These are phyloP conservation scores for Cladosporium sp. DNA, from an alignment of 2,329 filamentous ascomycete species.

Conservation along the genomic window DNA sequence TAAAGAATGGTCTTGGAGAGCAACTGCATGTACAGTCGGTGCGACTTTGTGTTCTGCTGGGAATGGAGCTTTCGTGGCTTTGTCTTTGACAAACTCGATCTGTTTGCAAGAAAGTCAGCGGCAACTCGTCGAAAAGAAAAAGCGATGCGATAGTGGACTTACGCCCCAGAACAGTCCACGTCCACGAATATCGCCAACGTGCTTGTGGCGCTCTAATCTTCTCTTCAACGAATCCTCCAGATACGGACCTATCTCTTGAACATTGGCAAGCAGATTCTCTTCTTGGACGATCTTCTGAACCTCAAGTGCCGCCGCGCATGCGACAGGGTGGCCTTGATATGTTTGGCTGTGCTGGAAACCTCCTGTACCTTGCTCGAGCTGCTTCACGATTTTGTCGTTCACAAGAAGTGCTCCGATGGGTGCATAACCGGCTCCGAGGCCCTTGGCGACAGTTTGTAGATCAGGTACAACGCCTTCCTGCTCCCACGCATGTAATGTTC, in stretches of 20 bases:
- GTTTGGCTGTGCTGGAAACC: slow-evolving; percentile 57
- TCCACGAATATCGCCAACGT: slow-evolving; percentile 63
- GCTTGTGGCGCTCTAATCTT: slow-evolving; percentile 45
- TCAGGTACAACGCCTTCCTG: slow-evolving; percentile 56
- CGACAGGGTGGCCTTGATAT: slow-evolving; percentile 60
- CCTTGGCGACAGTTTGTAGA: slow-evolving; percentile 65
- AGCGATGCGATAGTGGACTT: slow-evolving; percentile 24
- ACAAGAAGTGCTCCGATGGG: slow-evolving; percentile 59
- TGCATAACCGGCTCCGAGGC: slow-evolving; percentile 63
- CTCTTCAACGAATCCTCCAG: slow-evolving; percentile 48
- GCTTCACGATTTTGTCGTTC: not conserved
- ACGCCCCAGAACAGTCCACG: slow-evolving; percentile 57
- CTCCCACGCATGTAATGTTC: slow-evolving; percentile 37
- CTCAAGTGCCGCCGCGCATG: slow-evolving; percentile 62
- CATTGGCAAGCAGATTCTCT: slow-evolving; percentile 59
- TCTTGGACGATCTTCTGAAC: slow-evolving; percentile 60
- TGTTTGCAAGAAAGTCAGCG: not conserved
- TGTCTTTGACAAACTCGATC: slow-evolving; percentile 59
- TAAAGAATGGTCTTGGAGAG: slow-evolving; percentile 42
- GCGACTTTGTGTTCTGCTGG: slow-evolving; percentile 47
- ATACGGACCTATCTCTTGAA: slow-evolving; percentile 52
- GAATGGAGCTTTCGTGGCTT: slow-evolving; percentile 55
- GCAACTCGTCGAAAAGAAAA: too few relatives aligned
- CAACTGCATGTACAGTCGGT: slow-evolving; percentile 46
- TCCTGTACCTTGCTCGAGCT: not conserved